These are phyloP conservation scores for Juglanconis sp. DNA, from an alignment of 2,329 filamentous ascomycete species.

Conservation along the genomic window DNA sequence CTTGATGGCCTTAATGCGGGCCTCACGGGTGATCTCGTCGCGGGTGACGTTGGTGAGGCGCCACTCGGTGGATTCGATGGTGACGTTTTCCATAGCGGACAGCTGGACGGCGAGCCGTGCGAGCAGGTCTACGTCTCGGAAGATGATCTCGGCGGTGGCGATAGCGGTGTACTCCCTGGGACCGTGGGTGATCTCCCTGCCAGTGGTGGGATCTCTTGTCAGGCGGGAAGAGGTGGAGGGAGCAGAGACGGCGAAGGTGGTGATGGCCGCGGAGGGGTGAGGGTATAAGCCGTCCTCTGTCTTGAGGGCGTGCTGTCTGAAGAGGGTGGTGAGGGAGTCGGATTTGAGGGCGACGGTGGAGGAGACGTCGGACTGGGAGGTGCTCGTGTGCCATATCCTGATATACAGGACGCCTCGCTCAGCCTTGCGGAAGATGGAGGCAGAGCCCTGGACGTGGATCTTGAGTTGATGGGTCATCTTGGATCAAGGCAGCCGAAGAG, in stretches of 20 bases:
- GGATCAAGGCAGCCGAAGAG: neutral
- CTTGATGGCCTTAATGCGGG: slow-evolving; percentile 20
- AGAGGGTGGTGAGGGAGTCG: slow-evolving; percentile 12
- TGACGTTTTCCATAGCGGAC: slow-evolving; percentile 19
- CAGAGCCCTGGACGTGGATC: slow-evolving; percentile 19
- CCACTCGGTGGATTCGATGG: slow-evolving; percentile 20
- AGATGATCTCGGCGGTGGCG: slow-evolving; percentile 18
- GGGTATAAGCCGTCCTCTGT: slow-evolving; percentile 16
- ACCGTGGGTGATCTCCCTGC: neutral
- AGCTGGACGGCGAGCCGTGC: slow-evolving; percentile 15
- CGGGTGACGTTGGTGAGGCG: slow-evolving; percentile 18
- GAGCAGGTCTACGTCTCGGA: slow-evolving; percentile 20
- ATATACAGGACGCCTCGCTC: slow-evolving; percentile 21
- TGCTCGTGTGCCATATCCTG: slow-evolving; percentile 4
- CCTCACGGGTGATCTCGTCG: slow-evolving; percentile 18
- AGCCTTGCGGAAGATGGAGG: slow-evolving; percentile 20
- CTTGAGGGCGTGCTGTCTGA: slow-evolving; percentile 18
- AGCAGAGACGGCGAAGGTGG: slow-evolving; percentile 19
- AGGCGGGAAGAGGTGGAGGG: slow-evolving; percentile 11
- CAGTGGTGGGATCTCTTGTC: neutral
- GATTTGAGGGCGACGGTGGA: slow-evolving; percentile 10
- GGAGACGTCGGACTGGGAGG: slow-evolving; percentile 10
- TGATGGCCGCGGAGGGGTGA: slow-evolving; percentile 20
- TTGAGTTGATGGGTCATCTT: slow-evolving; percentile 18
- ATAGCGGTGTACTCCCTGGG: slow-evolving; percentile 14